These are phyloP conservation scores for Thielaviopsis punctulata DNA, from an alignment of 2,329 filamentous ascomycete species.

Conservation along the genomic window DNA sequence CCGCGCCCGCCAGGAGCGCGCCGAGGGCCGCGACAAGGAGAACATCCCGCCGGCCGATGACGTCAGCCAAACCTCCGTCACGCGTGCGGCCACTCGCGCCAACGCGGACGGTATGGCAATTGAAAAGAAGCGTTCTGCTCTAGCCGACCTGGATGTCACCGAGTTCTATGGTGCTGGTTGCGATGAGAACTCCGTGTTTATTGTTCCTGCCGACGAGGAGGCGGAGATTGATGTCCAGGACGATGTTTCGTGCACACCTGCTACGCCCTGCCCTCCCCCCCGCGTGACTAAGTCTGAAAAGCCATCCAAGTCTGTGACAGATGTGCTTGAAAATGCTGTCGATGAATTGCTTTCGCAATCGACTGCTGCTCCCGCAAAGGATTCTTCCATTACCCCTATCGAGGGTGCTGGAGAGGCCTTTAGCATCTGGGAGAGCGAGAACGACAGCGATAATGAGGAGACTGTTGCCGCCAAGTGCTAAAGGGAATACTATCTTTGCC, in stretches of 20 bases:
- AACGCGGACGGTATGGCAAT: conserved; percentile 37
- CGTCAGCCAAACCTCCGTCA: conserved; percentile 36
- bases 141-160: conserved; percentile 48
- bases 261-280: background rate
- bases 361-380: conserved; percentile 13
- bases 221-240: conserved; percentile 17
- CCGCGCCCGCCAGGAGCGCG: conserved; percentile 32
- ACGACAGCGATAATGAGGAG: conserved; percentile 40
- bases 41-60: conserved; percentile 67
- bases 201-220: conserved; percentile 45
- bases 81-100: conserved; percentile 18
- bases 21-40: conserved; percentile 65
- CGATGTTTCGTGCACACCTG: background rate
- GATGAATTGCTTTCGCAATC: conserved; percentile 15
- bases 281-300: background rate
- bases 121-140: conserved; percentile 45
- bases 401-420: conserved; percentile 44
- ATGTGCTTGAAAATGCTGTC: conserved; percentile 4
- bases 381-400: conserved; percentile 33
- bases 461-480: background rate
- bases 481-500: background rate
- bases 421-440: conserved; percentile 55
- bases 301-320: background rate
- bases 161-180: conserved; percentile 53
- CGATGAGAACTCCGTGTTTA: conserved; percentile 42